Base-by-base conservation (phyloP, 2,329 filamentous ascomycete genomes). In the Zymoseptoria ardabiliae region DNA sequence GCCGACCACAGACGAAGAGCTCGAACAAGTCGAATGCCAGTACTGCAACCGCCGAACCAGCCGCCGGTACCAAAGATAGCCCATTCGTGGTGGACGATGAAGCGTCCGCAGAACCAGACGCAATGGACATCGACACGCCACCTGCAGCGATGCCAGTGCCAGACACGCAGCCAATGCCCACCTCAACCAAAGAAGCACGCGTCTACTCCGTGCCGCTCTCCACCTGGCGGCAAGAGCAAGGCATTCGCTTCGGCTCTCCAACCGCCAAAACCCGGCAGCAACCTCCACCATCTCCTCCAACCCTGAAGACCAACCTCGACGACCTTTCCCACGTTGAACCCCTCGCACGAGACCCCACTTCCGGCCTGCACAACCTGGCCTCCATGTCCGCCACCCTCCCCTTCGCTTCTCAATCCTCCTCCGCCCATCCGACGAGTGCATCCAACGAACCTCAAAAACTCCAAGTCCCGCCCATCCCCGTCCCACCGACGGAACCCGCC, bases 341-440 rank as follows among this genome's bases (percentile, higher is more conserved):
- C 2, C 71, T 85, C 10, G 73, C 74, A 8, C 76, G 78, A 49
- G 76, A 78, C 13, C 76, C 77, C 5, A 72, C 50, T 70, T 77
- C 6, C 76, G 77, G 70, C 69, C 76, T 86, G 19, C 74, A 78
- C 22, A 79, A 80, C 56, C 68, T 87, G 21, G 75, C 78, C 25
- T 81, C 83, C 58, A 73, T 87, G 48, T 75, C 74, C 49, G 75
- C 77, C 8, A 80, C 76, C 1, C 75, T 87, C 2, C 85, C 85
- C 3, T 87, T 86, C 68, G 71, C 81, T 59, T 86, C 84, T 1
- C 76, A 79, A 49, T 69, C 84, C 2, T 76, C 78, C 4, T 74
- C 75, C 25, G 66, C 72, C 4, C 72, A 78, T 25, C 77, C 76
- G 6, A 75, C 73, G 6, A 19, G 9, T 3, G 76, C 77, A 57